A percentile compares a stretch with the other conserved stretches of the same genome.
These are phyloP conservation scores for Claviceps maximensis DNA, from an alignment of 2,329 filamentous ascomycete species.

Conservation along the genomic window DNA sequence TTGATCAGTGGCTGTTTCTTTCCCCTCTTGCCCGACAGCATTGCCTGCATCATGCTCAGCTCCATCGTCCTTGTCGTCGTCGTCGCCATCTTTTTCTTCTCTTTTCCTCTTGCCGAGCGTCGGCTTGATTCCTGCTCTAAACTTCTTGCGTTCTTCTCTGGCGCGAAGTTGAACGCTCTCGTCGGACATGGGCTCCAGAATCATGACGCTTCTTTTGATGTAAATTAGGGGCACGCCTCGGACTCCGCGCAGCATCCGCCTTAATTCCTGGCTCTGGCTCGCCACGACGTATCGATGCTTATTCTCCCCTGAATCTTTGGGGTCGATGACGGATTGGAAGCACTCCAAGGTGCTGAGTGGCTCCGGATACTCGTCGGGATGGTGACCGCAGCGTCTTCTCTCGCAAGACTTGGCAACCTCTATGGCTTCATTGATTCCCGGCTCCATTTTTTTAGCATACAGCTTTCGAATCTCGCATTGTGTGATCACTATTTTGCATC, in stretches of 20 bases:
- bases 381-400: constrained; percentile 65
- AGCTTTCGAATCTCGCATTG: constrained; percentile 72
- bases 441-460: constrained; percentile 47
- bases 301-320: constrained; percentile 57
- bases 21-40: constrained; percentile 19
- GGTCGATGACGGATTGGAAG: constrained; percentile 61
- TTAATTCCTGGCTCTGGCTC: constrained; percentile 53
- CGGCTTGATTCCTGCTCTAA: constrained; percentile 53
- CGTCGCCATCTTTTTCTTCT: constrained; percentile 21
- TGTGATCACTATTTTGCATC: constrained; percentile 48
- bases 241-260: constrained; percentile 50
- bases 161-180: constrained; percentile 50
- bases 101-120: constrained; percentile 37
- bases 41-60: constrained; percentile 18
- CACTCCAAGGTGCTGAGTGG: constrained; percentile 60
- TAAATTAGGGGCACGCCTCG: constrained; percentile 66
- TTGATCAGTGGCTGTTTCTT: constrained; percentile 7
- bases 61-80: constrained; percentile 7
- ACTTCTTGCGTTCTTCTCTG: constrained; percentile 60
- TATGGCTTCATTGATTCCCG: constrained; percentile 47
- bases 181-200: constrained; percentile 57
- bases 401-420: constrained; percentile 63
- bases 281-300: constrained; percentile 71
- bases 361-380: constrained; percentile 55
- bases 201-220: constrained; percentile 65